These are phyloP conservation scores for Malassezia slooffiae DNA, from an alignment of 1,284 basidiomycete genomes.

Conservation along the genomic window DNA sequence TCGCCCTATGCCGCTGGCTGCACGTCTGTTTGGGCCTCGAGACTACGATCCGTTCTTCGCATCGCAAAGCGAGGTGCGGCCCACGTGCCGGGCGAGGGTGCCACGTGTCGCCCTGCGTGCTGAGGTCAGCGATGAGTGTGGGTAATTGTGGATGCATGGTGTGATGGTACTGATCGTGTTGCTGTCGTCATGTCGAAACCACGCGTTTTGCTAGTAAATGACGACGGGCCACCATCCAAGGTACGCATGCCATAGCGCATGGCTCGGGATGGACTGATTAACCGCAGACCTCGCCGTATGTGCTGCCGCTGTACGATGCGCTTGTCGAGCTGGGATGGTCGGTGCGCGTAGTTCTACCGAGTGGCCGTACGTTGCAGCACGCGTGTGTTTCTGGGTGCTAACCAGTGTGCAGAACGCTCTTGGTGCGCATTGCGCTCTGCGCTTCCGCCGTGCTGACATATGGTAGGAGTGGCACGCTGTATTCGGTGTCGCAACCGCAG, in stretches of 20 bases:
- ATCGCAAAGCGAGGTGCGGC: no score
- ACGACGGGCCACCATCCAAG: constrained; percentile 39
- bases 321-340: constrained; percentile 31
- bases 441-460: neutral
- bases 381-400: neutral
- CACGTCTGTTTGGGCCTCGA: no score
- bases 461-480: constrained; percentile 33
- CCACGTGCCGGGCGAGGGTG: no score
- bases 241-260: no score
- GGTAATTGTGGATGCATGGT: no score
- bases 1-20: no score
- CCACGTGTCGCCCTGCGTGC: no score
- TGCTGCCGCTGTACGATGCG: constrained; percentile 32
- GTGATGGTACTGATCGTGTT: no score
- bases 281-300: constrained; percentile 29
- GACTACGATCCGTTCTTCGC: no score
- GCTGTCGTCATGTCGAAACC: constrained; percentile 2
- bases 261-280: neutral
- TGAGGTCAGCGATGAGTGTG: no score
- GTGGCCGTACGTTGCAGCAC: constrained; percentile 16
- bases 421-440: neutral
- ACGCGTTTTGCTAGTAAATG: constrained; percentile 38
- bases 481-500: constrained; percentile 24
- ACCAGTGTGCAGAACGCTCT: constrained; percentile 12
- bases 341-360: constrained; percentile 41